Conservation (phyloP, 805 yeast species). For the Metahyphopichia silvanorum region DNA sequence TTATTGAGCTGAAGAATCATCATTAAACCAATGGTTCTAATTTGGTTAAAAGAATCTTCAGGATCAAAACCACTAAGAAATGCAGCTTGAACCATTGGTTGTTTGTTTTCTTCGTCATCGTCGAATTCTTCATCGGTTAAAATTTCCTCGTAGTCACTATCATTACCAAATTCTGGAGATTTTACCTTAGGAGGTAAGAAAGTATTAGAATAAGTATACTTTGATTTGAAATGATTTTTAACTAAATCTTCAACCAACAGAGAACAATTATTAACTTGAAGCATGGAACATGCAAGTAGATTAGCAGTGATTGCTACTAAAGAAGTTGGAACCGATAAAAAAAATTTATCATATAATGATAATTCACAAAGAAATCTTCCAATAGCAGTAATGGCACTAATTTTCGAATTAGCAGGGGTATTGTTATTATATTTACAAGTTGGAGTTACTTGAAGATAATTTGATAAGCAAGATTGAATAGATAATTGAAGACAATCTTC, state of each 20-base stretch:
- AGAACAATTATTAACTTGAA: conserved; percentile 45
- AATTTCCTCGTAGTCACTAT: conserved; percentile 8
- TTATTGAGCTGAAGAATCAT: conserved; percentile 40
- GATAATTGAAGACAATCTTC: conserved; percentile 51
- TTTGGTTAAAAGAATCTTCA: conserved; percentile 32
- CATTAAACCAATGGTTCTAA: conserved; percentile 42
- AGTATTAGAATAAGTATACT: neutral
- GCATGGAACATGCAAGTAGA: conserved; percentile 51
- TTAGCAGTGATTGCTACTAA: conserved; percentile 48
- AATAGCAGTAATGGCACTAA: conserved; percentile 53
- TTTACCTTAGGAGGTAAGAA: neutral
- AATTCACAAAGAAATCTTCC: conserved; percentile 54
- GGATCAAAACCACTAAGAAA: conserved; percentile 46
- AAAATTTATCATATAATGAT: conserved; percentile 48
- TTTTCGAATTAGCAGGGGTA: conserved; percentile 18
- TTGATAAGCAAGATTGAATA: conserved; percentile 15
- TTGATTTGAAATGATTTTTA: conserved; percentile 2
- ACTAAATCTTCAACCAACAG: conserved; percentile 24
- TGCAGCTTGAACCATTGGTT: conserved; percentile 43
- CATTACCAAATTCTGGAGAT: conserved; percentile 3
- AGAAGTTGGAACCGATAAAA: conserved; percentile 43
- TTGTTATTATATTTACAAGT: conserved; percentile 18
- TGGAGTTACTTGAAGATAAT: conserved; percentile 18
- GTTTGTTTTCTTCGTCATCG: conserved; percentile 30
- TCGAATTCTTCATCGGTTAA: conserved; percentile 3